Evolutionary conservation across 106 monocot species (phyloP).

Genomic region (Allium cepa): DNA sequence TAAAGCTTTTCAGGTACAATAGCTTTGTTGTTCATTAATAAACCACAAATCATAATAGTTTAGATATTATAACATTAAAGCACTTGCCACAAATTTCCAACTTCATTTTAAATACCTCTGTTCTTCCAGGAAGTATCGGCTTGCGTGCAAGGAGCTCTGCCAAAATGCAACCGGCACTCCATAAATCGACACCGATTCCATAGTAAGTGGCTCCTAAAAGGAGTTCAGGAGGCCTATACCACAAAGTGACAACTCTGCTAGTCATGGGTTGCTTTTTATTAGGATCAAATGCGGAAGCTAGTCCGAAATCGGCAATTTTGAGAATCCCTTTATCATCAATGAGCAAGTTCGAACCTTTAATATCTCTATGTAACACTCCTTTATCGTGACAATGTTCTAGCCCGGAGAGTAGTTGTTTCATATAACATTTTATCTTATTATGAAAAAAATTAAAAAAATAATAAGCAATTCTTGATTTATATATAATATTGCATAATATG

Average conservation of each 20-base stretch:
- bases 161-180: constrained; percentile 72
- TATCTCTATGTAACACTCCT: constrained; percentile 54
- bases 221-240: constrained; percentile 71
- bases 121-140: constrained; percentile 51
- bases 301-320: constrained; percentile 63
- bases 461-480: neutral
- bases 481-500: neutral
- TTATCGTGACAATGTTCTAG: constrained; percentile 52
- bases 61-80: no score
- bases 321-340: constrained; percentile 47
- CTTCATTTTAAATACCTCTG: constrained; percentile 28
- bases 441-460: neutral
- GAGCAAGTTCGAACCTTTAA: constrained; percentile 59
- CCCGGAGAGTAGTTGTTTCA: constrained; percentile 56
- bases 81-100: no score
- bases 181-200: constrained; percentile 47
- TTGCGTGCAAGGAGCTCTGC: constrained; percentile 47
- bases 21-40: no score
- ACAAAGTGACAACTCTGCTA: constrained; percentile 51
- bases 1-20: no score
- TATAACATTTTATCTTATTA: constrained; percentile 58
- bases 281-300: constrained; percentile 46
- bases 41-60: no score
- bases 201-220: constrained; percentile 50
- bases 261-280: constrained; percentile 35